phyloP scores from a whole-genome alignment of 2,329 filamentous ascomycete genomes.

The Fusarium sp. region DNA sequence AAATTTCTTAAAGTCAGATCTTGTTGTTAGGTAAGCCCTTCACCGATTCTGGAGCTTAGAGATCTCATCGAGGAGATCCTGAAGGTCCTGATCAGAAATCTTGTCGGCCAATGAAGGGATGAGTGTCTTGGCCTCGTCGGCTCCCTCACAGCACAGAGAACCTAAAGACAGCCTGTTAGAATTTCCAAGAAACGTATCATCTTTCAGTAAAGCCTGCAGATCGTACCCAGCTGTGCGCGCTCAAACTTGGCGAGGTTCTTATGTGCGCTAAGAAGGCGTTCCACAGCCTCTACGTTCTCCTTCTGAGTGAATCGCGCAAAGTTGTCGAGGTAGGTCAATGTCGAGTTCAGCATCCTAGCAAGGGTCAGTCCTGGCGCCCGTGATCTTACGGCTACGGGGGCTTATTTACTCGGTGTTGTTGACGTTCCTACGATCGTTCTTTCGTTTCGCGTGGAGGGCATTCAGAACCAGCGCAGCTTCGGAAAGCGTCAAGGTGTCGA shows the following conservation, averaged over 20 bases:
- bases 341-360: constrained; percentile 80
- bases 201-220: background rate
- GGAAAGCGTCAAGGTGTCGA: constrained; percentile 89
- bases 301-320: constrained; percentile 97
- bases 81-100: constrained; percentile 87
- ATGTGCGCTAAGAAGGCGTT: constrained; percentile 82
- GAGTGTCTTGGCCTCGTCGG: constrained; percentile 95
- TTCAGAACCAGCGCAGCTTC: constrained; percentile 94
- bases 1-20: background rate
- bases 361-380: constrained; percentile 12
- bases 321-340: constrained; percentile 89
- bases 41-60: constrained; percentile 72
- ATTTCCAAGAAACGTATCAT: background rate
- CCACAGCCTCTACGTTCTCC: constrained; percentile 94
- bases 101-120: constrained; percentile 91
- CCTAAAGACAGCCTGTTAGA: constrained; percentile 59
- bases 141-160: constrained; percentile 88
- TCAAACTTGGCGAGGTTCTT: constrained; percentile 90
- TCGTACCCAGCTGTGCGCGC: constrained; percentile 85
- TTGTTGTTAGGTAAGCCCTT: constrained; percentile 1
- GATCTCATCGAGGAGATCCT: constrained; percentile 90
- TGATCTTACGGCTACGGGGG: background rate
- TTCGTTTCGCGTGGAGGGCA: constrained; percentile 83
- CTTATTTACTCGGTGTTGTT: constrained; percentile 79
- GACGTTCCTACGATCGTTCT: constrained; percentile 81